A percentile compares a stretch with the other conserved stretches of the same genome.
Evolutionary conservation across 768 basidiomycete species (phyloP).

Genomic region (Cyathus striatus): DNA sequence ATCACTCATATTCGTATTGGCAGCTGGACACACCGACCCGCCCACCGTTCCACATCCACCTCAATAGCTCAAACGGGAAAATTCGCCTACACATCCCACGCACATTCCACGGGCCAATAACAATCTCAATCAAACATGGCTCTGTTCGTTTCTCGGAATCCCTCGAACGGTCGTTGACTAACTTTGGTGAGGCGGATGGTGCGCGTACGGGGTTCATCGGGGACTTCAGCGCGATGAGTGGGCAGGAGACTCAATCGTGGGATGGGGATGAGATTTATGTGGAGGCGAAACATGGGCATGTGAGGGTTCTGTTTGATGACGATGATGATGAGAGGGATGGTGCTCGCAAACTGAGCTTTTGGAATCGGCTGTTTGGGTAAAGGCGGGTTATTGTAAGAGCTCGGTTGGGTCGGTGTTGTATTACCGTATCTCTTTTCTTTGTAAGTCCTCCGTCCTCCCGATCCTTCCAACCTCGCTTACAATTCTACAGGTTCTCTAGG

Average conservation of each 20-base stretch:
- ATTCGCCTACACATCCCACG: constrained; percentile 32
- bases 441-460: no score
- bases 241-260: constrained; percentile 23
- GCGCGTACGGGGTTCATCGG: constrained; percentile 37
- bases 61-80: constrained; percentile 20
- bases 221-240: constrained; percentile 25
- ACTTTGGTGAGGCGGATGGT: constrained; percentile 23
- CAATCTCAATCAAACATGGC: constrained; percentile 26
- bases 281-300: constrained; percentile 28
- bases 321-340: constrained; percentile 18
- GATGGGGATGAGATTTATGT: constrained; percentile 32
- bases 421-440: no score
- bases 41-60: constrained; percentile 17
- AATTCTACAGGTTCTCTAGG: no score
- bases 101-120: constrained; percentile 33
- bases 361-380: constrained; percentile 18
- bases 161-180: constrained; percentile 21
- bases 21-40: constrained; percentile 10
- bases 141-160: constrained; percentile 26
- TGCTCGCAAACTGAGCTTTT: constrained; percentile 12
- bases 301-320: constrained; percentile 32
- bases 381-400: no score
- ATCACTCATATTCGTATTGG: no score
- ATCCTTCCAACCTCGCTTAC: no score
- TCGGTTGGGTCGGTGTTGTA: no score